phyloP scores from a whole-genome alignment of 805 yeast genomes.

The Wickerhamomyces sydowiorum region DNA sequence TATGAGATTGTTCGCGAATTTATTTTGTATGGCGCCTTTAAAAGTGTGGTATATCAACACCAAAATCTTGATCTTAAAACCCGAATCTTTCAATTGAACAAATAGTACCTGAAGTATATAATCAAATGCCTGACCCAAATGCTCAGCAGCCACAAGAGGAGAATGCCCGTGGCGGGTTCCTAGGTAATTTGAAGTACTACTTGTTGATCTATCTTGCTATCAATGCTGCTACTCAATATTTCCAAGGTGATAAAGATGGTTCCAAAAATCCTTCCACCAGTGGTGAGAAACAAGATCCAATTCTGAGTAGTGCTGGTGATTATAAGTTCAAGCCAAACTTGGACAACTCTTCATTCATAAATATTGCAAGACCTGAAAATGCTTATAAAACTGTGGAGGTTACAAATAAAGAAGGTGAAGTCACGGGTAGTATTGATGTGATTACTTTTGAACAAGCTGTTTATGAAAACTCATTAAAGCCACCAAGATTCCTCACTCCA shows the following conservation, averaged over 20 bases:
- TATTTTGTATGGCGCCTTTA: too few species aligned
- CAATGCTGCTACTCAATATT: neutral
- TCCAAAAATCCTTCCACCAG: neutral
- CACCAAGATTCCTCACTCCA: constrained; percentile 16
- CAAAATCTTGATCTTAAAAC: too few species aligned
- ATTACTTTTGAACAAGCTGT: constrained; percentile 16
- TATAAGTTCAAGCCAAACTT: constrained; percentile 8
- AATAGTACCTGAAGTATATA: too few species aligned
- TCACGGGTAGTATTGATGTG: neutral
- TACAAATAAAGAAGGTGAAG: constrained; percentile 9
- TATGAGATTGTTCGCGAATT: too few species aligned
- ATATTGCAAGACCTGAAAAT: constrained; percentile 10
- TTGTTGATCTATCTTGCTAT: neutral
- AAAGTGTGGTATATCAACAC: too few species aligned
- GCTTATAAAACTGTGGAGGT: neutral
- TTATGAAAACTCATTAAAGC: constrained; percentile 19
- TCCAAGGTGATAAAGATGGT: neutral
- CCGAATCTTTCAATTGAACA: too few species aligned
- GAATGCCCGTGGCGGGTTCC: neutral
- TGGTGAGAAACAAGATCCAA: neutral
- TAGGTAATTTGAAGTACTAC: neutral
- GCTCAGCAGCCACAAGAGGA: neutral
- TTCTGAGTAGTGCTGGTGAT: neutral
- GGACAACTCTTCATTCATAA: constrained; percentile 4
- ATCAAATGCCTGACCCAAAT: neutral